Conservation (phyloP, 2,329 filamentous ascomycete genomes). For the Fusarium pseudonygamai region DNA sequence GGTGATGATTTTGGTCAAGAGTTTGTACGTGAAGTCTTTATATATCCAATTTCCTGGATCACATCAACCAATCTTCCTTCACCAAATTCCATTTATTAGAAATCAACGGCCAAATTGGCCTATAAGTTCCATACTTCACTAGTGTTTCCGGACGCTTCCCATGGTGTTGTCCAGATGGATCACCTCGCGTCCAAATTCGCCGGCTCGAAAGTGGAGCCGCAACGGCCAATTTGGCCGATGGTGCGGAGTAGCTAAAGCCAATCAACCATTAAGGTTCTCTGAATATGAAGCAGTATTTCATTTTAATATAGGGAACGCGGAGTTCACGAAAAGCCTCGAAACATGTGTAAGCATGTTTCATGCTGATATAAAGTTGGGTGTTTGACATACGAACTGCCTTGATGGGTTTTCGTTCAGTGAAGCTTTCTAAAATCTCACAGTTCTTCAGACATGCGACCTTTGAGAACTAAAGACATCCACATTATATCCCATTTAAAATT, state of each 20-base stretch:
- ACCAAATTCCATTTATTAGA: rapidly evolving
- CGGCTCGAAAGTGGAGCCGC: background rate
- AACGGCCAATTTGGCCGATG: background rate
- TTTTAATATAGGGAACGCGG: rapidly evolving
- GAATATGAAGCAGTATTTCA: rapidly evolving
- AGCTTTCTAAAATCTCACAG: rapidly evolving
- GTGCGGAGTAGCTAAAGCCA: background rate
- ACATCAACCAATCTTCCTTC: rapidly evolving
- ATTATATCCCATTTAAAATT: rapidly evolving
- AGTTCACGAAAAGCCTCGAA: too few relatives aligned
- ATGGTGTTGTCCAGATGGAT: background rate
- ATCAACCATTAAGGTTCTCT: too few relatives aligned
- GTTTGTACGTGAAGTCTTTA: background rate
- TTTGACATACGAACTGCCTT: rapidly evolving
- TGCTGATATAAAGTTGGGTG: background rate
- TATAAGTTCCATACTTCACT: too few relatives aligned
- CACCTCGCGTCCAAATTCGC: background rate
- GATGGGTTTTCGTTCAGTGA: rapidly evolving
- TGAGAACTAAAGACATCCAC: background rate
- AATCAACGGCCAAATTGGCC: background rate
- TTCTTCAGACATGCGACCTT: rapidly evolving
- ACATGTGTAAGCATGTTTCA: background rate
- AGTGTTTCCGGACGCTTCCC: background rate
- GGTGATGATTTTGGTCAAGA: background rate
- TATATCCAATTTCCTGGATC: background rate